A percentile compares a stretch with the other conserved stretches of the same genome.
These are phyloP conservation scores for Podaxis pistillaris DNA, from an alignment of 768 basidiomycete genomes.

Conservation along the genomic window DNA sequence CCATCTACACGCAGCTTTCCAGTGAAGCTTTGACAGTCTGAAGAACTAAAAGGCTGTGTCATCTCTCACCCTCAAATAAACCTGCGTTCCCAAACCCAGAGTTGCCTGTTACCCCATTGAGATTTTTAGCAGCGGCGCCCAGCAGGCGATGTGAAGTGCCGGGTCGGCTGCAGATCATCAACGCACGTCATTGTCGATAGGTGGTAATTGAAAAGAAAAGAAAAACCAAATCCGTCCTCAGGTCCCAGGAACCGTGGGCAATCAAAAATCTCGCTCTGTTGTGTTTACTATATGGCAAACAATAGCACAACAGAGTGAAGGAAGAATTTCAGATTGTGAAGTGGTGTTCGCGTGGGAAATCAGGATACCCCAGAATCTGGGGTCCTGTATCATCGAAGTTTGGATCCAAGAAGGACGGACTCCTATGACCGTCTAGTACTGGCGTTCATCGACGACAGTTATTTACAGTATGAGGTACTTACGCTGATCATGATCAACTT, in stretches of 20 bases:
- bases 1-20: background rate
- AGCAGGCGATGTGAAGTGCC: background rate
- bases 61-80: background rate
- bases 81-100: background rate
- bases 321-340: background rate
- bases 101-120: background rate
- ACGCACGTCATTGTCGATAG: too few relatives aligned
- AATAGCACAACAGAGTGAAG: background rate
- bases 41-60: background rate
- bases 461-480: background rate
- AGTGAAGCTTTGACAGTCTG: background rate
- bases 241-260: too few relatives aligned
- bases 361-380: background rate
- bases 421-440: background rate
- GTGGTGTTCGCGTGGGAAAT: background rate
- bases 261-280: too few relatives aligned
- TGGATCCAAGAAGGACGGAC: background rate
- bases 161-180: background rate
- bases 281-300: background rate
- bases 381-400: background rate
- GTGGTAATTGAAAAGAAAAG: too few relatives aligned
- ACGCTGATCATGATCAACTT: background rate
- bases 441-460: background rate
- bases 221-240: too few relatives aligned
- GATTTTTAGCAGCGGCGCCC: background rate